These are phyloP conservation scores for Viola pubescens DNA, from an alignment of 441 rosid genomes.

Conservation along the genomic window DNA sequence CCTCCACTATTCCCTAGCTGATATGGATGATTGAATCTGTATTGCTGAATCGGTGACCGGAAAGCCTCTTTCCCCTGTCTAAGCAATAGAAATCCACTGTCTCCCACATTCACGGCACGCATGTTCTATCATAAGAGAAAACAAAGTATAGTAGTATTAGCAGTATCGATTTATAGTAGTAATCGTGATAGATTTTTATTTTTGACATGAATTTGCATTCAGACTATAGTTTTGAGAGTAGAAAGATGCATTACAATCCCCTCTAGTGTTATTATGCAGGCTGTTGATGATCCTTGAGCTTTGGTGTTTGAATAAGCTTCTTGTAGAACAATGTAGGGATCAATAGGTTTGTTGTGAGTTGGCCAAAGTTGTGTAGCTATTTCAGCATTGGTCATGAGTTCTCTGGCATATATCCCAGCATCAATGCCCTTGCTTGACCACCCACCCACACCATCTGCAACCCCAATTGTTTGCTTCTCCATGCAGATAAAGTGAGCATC, in stretches of 20 bases:
- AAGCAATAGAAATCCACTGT: constrained; percentile 19
- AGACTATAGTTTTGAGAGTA: neutral
- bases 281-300: constrained; percentile 13
- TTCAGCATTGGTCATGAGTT: constrained; percentile 13
- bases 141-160: neutral
- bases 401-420: constrained; percentile 16
- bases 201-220: neutral
- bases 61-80: constrained; percentile 1
- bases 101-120: constrained; percentile 19
- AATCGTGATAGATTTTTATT: too few relatives aligned
- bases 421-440: constrained; percentile 16
- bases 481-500: constrained; percentile 21
- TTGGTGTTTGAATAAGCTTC: constrained; percentile 10
- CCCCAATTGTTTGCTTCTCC: constrained; percentile 16
- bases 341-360: neutral
- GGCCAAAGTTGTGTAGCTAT: neutral
- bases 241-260: neutral
- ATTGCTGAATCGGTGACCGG: constrained; percentile 18
- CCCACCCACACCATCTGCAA: constrained; percentile 25
- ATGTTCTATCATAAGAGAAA: neutral
- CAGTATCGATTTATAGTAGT: too few relatives aligned
- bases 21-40: constrained; percentile 16
- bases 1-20: constrained; percentile 6
- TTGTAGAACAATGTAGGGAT: constrained; percentile 4
- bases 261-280: constrained; percentile 18